Conservation (phyloP, 75 land plant species). For the Picea sitchensis region DNA sequence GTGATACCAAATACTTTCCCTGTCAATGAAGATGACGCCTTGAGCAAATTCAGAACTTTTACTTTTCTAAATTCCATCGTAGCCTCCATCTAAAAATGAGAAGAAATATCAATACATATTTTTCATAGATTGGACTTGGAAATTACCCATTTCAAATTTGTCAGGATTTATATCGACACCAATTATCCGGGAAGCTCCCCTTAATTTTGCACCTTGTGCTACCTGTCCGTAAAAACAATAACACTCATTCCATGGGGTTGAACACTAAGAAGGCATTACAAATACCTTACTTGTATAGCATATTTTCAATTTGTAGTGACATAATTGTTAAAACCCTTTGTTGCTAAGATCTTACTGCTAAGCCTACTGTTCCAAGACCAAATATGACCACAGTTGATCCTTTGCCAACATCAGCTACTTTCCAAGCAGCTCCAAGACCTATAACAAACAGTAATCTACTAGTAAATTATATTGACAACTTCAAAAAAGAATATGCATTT, state of each 20-base stretch:
- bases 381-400: conserved; percentile 81
- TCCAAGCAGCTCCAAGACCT: conserved; percentile 92
- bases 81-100: not conserved
- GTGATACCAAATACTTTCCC: conserved; percentile 81
- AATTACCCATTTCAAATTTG: conserved; percentile 62
- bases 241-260: not conserved
- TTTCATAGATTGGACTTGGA: not conserved
- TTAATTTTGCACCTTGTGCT: conserved; percentile 79
- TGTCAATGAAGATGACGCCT: conserved; percentile 13
- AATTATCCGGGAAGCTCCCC: conserved; percentile 83
- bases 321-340: not conserved
- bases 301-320: not conserved
- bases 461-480: not conserved
- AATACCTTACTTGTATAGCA: not conserved
- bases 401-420: conserved; percentile 78
- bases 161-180: conserved; percentile 78
- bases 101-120: not conserved
- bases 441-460: not conserved
- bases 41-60: not conserved
- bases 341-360: conserved; percentile 43
- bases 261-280: not conserved
- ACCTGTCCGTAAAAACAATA: conserved; percentile 29
- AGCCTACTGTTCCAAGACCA: conserved; percentile 96
- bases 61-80: not conserved
- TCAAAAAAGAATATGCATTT: not conserved